Conservation (phyloP, 768 basidiomycete genomes). For the Lentinula sp. region DNA sequence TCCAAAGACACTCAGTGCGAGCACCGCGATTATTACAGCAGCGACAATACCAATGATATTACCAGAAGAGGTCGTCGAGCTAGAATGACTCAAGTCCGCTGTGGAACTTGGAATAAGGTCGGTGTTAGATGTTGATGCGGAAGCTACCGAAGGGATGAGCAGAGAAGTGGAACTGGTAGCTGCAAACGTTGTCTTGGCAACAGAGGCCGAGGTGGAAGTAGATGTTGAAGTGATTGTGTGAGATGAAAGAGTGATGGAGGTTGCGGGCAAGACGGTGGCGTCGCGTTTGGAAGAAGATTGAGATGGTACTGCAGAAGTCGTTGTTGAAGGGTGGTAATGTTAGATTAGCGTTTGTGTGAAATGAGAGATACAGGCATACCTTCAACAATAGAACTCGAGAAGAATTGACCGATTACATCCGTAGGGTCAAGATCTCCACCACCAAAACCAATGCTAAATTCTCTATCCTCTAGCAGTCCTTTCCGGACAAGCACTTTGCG, state of each 20-base stretch:
- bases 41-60: constrained; percentile 35
- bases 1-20: constrained; percentile 31
- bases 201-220: background rate
- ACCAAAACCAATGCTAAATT: background rate
- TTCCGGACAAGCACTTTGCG: background rate
- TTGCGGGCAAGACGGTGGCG: background rate
- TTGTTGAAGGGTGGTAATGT: background rate
- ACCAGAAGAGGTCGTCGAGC: background rate
- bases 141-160: background rate
- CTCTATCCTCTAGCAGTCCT: background rate
- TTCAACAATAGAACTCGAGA: background rate
- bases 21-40: constrained; percentile 39
- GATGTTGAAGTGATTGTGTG: background rate
- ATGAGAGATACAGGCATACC: background rate
- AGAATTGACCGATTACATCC: background rate
- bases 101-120: background rate
- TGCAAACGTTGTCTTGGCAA: background rate
- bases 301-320: background rate
- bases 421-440: background rate
- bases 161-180: background rate
- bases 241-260: background rate
- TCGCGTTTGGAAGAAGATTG: background rate
- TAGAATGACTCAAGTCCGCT: background rate
- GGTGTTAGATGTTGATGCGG: background rate
- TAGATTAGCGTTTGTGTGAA: background rate